Evolutionary conservation across 2,329 filamentous ascomycete genomes (phyloP).

Genomic region (Endoconidiophora laricicola): DNA sequence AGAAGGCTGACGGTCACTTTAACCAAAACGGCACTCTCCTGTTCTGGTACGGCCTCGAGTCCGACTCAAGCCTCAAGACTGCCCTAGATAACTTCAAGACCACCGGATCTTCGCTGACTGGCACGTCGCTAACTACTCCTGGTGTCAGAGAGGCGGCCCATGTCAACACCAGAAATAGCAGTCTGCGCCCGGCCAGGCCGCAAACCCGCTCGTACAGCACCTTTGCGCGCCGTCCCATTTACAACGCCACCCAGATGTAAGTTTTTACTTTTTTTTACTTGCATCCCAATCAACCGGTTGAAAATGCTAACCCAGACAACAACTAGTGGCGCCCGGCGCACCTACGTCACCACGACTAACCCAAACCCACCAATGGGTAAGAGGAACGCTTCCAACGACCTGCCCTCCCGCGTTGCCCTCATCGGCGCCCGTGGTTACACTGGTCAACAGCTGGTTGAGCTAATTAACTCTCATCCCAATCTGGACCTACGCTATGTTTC

Average conservation of each 20-base stretch:
- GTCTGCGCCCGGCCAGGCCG: not conserved
- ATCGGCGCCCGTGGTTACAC: conserved; percentile 92
- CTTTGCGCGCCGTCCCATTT: conserved; percentile 22
- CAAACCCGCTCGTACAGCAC: conserved; percentile 47
- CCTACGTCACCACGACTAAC: conserved; percentile 46
- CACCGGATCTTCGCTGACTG: conserved; percentile 72
- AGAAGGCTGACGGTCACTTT: conserved; percentile 87
- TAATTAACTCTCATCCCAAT: conserved; percentile 74
- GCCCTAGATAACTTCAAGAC: conserved; percentile 74
- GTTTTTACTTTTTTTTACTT: not conserved
- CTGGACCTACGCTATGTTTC: conserved; percentile 86
- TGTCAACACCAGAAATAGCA: conserved; percentile 21
- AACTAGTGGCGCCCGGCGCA: conserved; percentile 15
- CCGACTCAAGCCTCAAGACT: conserved; percentile 62
- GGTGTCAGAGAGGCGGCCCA: conserved; percentile 63
- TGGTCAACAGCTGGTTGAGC: conserved; percentile 72
- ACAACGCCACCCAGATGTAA: conserved; percentile 12
- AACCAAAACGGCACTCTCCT: conserved; percentile 74
- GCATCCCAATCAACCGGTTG: not conserved
- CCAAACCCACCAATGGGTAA: conserved; percentile 79
- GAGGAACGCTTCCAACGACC: conserved; percentile 71
- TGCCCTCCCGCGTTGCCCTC: conserved; percentile 64
- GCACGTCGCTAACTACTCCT: conserved; percentile 77
- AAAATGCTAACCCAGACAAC: not conserved
- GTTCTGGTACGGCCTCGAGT: conserved; percentile 89